Base-by-base conservation (phyloP, 192 early-diverging fungal species). In the Mortierella claussenii region DNA sequence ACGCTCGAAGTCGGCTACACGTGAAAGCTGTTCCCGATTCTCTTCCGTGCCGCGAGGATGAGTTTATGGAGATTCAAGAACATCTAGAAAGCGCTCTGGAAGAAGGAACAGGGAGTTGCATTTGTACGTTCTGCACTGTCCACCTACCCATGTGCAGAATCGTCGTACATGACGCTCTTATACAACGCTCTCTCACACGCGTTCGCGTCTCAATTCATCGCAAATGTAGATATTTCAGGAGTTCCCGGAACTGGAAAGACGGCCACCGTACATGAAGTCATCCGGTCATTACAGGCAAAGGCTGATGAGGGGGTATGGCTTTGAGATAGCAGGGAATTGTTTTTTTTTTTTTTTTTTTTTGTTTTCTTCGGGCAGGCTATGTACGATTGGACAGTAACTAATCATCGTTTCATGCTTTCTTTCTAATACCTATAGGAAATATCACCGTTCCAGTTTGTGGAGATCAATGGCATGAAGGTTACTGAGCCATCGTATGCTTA, bases 191-290 rank as follows among this genome's bases (percentile, higher is more conserved):
- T n/a, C n/a, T n/a, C n/a, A n/a, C n/a, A n/a, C n/a, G n/a, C n/a
- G n/a, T n/a, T n/a, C n/a, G n/a, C n/a, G 13, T 53, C 31, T 47
- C 11, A 42, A 26, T 33, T 9, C 31, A n/a, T n/a, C n/a, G n/a
- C n/a, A n/a, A n/a, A 1, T 60, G 11, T 76, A 92, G 90, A 96
- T 71, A 94, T 99, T 23, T 97, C 96, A 26, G 96, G 96, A 5
- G 94, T 97, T 7, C 96, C 97, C 2, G 97, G 97, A 6, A 97
- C 96, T 2, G 97, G 97, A 40, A 99, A 99, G 78, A 99, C 97
- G 0, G 97, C 96, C 0, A 98, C 97, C 0, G 93, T 98, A 0
- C 82, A 88, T 27, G 91, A 92, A 60, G 94, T 94, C 0, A 89
- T 99, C 27, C 86, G 92, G 32, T 80, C 84, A 33, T 75, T 98